phyloP scores from a whole-genome alignment of 192 early-diverging fungal species.

The Geranomyces variabilis region DNA sequence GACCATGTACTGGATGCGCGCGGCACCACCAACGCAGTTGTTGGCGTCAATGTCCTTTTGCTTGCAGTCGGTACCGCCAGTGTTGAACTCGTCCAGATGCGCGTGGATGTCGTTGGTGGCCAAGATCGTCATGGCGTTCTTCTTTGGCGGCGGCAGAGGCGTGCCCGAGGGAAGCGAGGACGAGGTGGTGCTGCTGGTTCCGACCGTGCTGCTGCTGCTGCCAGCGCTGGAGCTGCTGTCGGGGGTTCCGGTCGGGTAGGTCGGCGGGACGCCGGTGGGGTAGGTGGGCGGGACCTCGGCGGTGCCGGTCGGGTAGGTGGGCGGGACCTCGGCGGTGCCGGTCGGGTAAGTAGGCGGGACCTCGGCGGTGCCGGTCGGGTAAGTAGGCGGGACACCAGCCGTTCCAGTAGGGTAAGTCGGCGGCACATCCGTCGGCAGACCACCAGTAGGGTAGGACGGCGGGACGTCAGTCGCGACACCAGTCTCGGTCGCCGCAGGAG shows the following conservation, averaged over 20 bases:
- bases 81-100: constrained; percentile 54
- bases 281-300: neutral
- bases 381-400: too few species aligned
- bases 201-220: too few species aligned
- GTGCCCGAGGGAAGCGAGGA: neutral
- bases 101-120: constrained; percentile 38
- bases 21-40: constrained; percentile 63
- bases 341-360: constrained; percentile 1
- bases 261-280: neutral
- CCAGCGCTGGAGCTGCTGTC: neutral
- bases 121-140: constrained; percentile 35
- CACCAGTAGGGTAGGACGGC: too few species aligned
- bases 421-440: too few species aligned
- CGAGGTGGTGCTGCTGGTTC: too few species aligned
- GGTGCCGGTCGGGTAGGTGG: neutral
- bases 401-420: too few species aligned
- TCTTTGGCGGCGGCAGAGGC: neutral
- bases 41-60: constrained; percentile 39
- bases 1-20: constrained; percentile 64
- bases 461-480: too few species aligned
- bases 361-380: neutral
- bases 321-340: neutral
- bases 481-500: too few species aligned
- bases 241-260: neutral
- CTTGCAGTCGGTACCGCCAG: constrained; percentile 51